Evolutionary conservation across 768 basidiomycete genomes (phyloP).

Genomic region (Mycena amicta): DNA sequence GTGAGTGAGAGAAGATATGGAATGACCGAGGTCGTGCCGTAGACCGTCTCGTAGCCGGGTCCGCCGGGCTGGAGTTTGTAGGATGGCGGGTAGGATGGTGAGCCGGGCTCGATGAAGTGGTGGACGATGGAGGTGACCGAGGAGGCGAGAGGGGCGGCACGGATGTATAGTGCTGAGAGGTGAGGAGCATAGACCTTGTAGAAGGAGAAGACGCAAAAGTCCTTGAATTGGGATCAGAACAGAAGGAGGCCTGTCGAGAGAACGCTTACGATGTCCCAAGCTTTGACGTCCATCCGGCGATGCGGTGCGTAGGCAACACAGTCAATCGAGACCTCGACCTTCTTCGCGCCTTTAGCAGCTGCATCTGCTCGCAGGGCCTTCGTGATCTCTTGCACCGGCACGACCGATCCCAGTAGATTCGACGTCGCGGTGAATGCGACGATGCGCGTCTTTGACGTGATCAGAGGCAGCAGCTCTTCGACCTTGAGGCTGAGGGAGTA

Average conservation of each 20-base stretch:
- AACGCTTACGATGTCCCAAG: slow-evolving; percentile 61
- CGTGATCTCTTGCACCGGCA: slow-evolving; percentile 61
- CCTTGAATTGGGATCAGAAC: slow-evolving; percentile 25
- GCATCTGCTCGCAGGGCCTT: slow-evolving; percentile 54
- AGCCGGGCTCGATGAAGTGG: slow-evolving; percentile 55
- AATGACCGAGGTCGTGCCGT: slow-evolving; percentile 59
- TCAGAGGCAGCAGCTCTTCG: slow-evolving; percentile 60
- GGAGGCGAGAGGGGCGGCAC: slow-evolving; percentile 44
- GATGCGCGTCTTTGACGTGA: slow-evolving; percentile 67
- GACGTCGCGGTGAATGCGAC: slow-evolving; percentile 76
- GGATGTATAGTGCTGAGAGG: slow-evolving; percentile 66
- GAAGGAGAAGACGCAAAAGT: slow-evolving; percentile 70
- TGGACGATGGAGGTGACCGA: slow-evolving; percentile 66
- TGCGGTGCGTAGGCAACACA: slow-evolving; percentile 84
- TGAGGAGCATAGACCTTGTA: slow-evolving; percentile 86
- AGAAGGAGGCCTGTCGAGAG: neutral
- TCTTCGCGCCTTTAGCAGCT: slow-evolving; percentile 51
- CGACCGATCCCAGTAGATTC: slow-evolving; percentile 70
- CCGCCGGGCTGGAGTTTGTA: slow-evolving; percentile 77
- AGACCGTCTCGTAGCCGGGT: slow-evolving; percentile 72
- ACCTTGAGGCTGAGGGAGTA: slow-evolving; percentile 62
- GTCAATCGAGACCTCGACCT: slow-evolving; percentile 71
- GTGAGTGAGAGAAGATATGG: slow-evolving; percentile 67
- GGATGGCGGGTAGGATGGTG: slow-evolving; percentile 38
- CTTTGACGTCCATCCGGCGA: slow-evolving; percentile 66